A percentile compares a stretch with the other conserved stretches of the same genome.
Conservation (phyloP, 2,329 filamentous ascomycete species). For the Colletotrichum navitas region DNA sequence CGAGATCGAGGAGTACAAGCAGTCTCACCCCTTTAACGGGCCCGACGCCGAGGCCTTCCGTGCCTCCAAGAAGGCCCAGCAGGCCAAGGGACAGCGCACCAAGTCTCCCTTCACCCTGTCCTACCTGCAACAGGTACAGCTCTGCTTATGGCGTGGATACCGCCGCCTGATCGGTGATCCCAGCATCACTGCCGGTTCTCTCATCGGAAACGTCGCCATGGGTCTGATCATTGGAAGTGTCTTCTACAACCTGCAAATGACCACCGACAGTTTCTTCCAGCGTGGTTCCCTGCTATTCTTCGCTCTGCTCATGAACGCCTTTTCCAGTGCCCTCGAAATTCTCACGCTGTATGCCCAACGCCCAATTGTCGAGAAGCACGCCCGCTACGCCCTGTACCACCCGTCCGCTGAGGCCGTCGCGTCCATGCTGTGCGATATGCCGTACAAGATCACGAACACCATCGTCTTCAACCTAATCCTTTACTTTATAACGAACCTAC, state of each 20-base stretch:
- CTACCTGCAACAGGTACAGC: constrained; percentile 77
- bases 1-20: constrained; percentile 69
- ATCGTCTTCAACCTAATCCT: constrained; percentile 83
- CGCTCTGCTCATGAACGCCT: constrained; percentile 87
- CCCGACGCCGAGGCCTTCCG: constrained; percentile 70
- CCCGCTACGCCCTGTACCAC: constrained; percentile 88
- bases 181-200: constrained; percentile 75
- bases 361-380: constrained; percentile 91
- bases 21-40: constrained; percentile 64
- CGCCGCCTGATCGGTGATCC: constrained; percentile 82
- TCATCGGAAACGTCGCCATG: constrained; percentile 81
- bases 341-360: constrained; percentile 89
- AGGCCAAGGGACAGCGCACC: constrained; percentile 69
- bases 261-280: constrained; percentile 81
- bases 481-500: constrained; percentile 90
- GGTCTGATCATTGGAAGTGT: constrained; percentile 83
- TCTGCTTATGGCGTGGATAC: constrained; percentile 87
- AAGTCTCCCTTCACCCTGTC: constrained; percentile 88
- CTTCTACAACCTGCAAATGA: constrained; percentile 79
- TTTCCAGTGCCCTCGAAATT: constrained; percentile 85
- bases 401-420: constrained; percentile 89
- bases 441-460: constrained; percentile 82
- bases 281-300: constrained; percentile 89
- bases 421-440: constrained; percentile 88
- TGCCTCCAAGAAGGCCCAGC: constrained; percentile 65